Evolutionary conservation across 257 asterid genomes (phyloP), one percentile per base, ranked within the genome.

Genomic region (Nicotiana tomentosiformis): DNA sequence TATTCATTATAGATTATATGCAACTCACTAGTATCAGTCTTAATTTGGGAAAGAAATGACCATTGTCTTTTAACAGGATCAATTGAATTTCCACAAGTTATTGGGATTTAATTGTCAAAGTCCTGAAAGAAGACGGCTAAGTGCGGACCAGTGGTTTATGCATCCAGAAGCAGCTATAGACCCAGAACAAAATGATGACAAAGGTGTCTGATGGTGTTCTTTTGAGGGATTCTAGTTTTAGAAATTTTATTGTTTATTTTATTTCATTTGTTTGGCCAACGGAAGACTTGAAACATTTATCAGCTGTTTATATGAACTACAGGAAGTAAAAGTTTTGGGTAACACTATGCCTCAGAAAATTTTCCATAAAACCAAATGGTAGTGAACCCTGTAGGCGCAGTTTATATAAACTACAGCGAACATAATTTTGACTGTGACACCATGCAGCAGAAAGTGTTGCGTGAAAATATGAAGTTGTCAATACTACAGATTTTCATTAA

Each of bases 71-170:
- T 84, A 85, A 77, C 94, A 94, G 99, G 98, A 93, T 80, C 91
- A 94, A 66, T 81, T 96, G 79, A 96, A 94, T 87, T 96, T 93
- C 84, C 98, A 96, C 86, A 96, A 96, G 85, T 84, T 96, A 89
- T 88, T 93, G 89, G 97, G 99, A 43, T 87, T 90, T 83, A 77
- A 89, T 72, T 91, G 93, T 90, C 96, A 86, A 86, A 88, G 84
- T 87, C 87, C 94, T 37, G 85, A 86, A 82, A 90, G 86, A 90
- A 87, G 86, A 76, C 84, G 82, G 74, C 86, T 82, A 83, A 91
- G 90, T 84, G 82, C 90, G 16, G 88, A 89, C 37, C 65, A 74
- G 81, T 89, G 91, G 84, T 83, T 82, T 85, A 80, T 85, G 86
- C 87, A 83, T 77, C 80, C 83, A 62, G 66, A 74, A 20, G 70